Conservation (phyloP, 306 rosid genomes). For the Sphenostylis stenocarpa region DNA sequence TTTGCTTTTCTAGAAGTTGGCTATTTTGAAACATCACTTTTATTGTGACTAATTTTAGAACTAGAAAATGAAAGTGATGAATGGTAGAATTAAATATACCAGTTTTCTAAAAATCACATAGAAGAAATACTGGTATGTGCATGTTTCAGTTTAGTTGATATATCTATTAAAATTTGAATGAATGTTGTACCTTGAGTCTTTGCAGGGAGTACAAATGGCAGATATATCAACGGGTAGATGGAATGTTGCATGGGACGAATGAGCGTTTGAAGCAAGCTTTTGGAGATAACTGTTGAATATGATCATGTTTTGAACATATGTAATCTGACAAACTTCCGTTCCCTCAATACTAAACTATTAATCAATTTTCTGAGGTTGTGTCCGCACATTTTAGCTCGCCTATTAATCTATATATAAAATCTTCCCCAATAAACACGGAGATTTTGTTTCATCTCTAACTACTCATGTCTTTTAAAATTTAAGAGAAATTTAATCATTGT, state of each 20-base stretch:
- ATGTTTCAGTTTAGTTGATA: neutral
- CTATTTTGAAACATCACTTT: neutral
- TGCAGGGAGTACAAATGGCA: neutral
- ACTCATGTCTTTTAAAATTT: too few relatives aligned
- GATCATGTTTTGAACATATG: neutral
- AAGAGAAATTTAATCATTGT: too few relatives aligned
- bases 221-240: neutral
- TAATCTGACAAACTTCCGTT: neutral
- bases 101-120: neutral
- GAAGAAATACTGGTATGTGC: neutral
- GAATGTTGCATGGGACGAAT: neutral
- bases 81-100: neutral
- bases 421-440: too few relatives aligned
- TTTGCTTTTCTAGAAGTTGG: neutral
- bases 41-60: neutral
- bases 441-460: too few relatives aligned
- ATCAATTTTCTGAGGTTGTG: neutral
- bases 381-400: neutral
- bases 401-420: neutral
- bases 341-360: neutral
- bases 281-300: neutral
- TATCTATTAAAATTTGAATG: neutral
- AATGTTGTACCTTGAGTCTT: constrained; percentile 3
- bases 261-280: neutral
- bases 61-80: neutral